Conservation (phyloP, 768 basidiomycete genomes). For the Panellus pusillus region DNA sequence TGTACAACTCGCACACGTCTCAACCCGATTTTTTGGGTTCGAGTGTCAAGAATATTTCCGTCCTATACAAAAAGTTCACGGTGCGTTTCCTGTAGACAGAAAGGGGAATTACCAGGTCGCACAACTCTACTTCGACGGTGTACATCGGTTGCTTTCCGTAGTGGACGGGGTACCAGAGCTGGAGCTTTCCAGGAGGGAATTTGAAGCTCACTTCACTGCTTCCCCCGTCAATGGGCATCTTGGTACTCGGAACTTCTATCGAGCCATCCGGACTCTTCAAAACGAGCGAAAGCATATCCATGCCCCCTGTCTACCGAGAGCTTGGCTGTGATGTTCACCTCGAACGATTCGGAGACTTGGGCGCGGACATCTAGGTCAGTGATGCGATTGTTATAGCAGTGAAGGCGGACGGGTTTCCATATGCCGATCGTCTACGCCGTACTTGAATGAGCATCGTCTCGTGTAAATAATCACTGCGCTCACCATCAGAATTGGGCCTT, state of each 20-base stretch:
- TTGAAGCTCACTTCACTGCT: constrained; percentile 43
- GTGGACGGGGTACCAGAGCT: constrained; percentile 86
- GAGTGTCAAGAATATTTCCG: constrained; percentile 53
- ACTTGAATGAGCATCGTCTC: background rate
- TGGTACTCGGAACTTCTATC: constrained; percentile 38
- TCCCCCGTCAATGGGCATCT: constrained; percentile 37
- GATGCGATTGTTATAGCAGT: constrained; percentile 67
- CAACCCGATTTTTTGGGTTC: constrained; percentile 67
- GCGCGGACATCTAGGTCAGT: constrained; percentile 63
- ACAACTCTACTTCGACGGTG: constrained; percentile 53
- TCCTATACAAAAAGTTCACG: constrained; percentile 32
- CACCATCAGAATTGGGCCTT: constrained; percentile 77
- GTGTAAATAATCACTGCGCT: background rate
- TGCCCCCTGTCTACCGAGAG: constrained; percentile 40
- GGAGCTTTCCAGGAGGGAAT: constrained; percentile 55
- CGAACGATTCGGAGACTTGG: constrained; percentile 54
- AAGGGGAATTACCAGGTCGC: constrained; percentile 45
- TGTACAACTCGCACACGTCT: constrained; percentile 78
- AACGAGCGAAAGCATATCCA: constrained; percentile 44
- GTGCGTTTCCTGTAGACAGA: background rate
- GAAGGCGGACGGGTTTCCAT: constrained; percentile 77
- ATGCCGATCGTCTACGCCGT: constrained; percentile 63
- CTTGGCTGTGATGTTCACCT: constrained; percentile 49
- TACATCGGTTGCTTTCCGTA: constrained; percentile 85
- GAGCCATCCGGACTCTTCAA: constrained; percentile 53